These are phyloP conservation scores for Myrmaecium sp. DNA, from an alignment of 2,329 filamentous ascomycete species.

Conservation along the genomic window DNA sequence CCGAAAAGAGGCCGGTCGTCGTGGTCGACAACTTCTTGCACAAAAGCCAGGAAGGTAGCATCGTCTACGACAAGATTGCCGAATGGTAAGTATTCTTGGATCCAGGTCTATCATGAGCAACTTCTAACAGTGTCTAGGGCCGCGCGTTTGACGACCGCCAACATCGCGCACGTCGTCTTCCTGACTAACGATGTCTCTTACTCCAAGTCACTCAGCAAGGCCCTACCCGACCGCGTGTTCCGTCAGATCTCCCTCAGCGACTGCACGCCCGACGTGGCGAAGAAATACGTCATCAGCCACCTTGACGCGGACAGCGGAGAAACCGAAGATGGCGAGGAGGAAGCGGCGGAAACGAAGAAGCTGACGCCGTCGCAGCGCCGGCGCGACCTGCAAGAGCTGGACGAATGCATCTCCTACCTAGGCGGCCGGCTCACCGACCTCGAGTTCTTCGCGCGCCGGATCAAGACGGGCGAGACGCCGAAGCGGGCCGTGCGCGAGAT, in stretches of 20 bases:
- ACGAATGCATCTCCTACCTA: constrained; percentile 63
- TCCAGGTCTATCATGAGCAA: too few relatives aligned
- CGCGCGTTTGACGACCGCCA: constrained; percentile 65
- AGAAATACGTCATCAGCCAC: constrained; percentile 76
- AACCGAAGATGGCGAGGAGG: constrained; percentile 19
- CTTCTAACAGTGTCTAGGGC: constrained; percentile 34
- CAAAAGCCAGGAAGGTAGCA: constrained; percentile 38
- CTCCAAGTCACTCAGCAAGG: constrained; percentile 71
- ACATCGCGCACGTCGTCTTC: constrained; percentile 88
- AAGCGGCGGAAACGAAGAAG: constrained; percentile 19
- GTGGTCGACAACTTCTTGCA: constrained; percentile 86
- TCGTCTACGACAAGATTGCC: constrained; percentile 39
- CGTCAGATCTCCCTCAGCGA: constrained; percentile 74
- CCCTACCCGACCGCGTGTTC: constrained; percentile 82
- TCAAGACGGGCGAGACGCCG: constrained; percentile 75
- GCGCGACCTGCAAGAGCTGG: constrained; percentile 51
- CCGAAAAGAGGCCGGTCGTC: constrained; percentile 65
- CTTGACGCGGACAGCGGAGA: constrained; percentile 37
- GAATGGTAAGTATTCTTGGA: constrained; percentile 53
- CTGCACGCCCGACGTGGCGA: constrained; percentile 66
- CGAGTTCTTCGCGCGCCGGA: constrained; percentile 78
- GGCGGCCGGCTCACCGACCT: constrained; percentile 91
- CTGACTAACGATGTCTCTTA: constrained; percentile 80
- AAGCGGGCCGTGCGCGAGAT: constrained; percentile 72
- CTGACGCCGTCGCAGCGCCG: constrained; percentile 30